Conservation (phyloP, 768 basidiomycete species). For the Suillus sp. region DNA sequence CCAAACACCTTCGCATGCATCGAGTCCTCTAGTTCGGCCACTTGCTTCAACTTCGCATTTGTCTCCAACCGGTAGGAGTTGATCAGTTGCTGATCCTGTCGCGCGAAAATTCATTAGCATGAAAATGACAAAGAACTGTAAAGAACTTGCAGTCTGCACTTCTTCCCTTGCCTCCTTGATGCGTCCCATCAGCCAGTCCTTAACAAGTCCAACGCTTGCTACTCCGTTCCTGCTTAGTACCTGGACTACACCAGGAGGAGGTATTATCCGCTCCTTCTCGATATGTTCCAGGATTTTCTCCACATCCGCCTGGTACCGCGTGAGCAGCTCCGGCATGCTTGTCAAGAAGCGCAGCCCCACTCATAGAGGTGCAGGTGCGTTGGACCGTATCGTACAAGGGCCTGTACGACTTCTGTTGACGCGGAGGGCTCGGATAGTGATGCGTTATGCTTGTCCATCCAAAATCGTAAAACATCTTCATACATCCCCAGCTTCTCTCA, state of each 20-base stretch:
- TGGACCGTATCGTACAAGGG: conserved; percentile 75
- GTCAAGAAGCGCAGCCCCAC: conserved; percentile 89
- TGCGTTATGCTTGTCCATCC: conserved; percentile 72
- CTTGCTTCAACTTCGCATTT: conserved; percentile 73
- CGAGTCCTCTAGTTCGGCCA: conserved; percentile 77
- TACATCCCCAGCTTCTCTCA: conserved; percentile 97
- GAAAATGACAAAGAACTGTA: conserved; percentile 6
- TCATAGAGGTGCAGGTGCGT: conserved; percentile 78
- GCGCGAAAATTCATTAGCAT: neutral
- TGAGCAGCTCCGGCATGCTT: conserved; percentile 71
- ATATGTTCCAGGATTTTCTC: conserved; percentile 72
- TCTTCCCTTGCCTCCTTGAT: conserved; percentile 74
- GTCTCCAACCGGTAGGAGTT: conserved; percentile 90
- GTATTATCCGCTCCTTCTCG: conserved; percentile 80
- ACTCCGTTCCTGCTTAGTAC: conserved; percentile 86
- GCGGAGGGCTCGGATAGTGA: conserved; percentile 41
- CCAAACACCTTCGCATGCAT: conserved; percentile 88
- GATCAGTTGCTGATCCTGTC: conserved; percentile 82
- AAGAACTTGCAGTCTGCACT: conserved; percentile 70
- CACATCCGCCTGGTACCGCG: conserved; percentile 71
- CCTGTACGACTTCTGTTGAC: conserved; percentile 58
- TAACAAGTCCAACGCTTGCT: conserved; percentile 88
- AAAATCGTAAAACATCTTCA: conserved; percentile 91
- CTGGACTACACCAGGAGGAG: conserved; percentile 88
- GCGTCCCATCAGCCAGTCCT: conserved; percentile 84